Base-by-base conservation (phyloP, 2,329 filamentous ascomycete genomes). In the Scortechinia acanthostroma region DNA sequence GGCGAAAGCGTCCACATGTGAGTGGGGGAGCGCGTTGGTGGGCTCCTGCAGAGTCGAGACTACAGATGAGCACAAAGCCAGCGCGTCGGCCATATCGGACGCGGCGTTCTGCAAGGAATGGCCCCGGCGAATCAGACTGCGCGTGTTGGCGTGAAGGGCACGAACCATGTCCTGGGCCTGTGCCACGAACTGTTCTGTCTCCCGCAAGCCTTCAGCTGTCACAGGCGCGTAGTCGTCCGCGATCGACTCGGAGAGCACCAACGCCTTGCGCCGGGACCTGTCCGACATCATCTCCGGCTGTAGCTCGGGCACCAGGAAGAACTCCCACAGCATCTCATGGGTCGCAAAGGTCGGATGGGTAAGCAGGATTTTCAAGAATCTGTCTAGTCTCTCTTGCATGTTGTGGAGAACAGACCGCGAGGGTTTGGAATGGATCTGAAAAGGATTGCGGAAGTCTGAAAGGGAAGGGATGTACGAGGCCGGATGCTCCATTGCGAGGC, bases 321-420 rank as follows among this genome's bases (percentile, higher is more conserved):
- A 98, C 56, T 98, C 93, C 94, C 93, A 98, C 2, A 98, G 75
- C 76, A 97, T 89, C 66, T 98, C 93, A 58, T 98, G 94, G 1
- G 88, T 95, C 0, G 89, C 79, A 58, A 98, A 96, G 0, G 93
- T 97, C 3, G 91, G 86, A 57, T 98, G 93, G 5, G 79, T 74
- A 21, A 98, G 74, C 50, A 98, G 75, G 16, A 90, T 88, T 52
- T 88, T 88, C 53, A 98, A 68, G 55, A 97, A 96, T 53, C 81
- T 85, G 62, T 98, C 89, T 17, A 95, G 80, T 15, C 86, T 81
- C 40, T 89, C 69, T 59, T 98, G 94, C 44, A 91, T 85, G 54
- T 97, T 90, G 50, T 90, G 85, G 30, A 98, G 69, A 3, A 95
- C 78, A 0, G 91, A 83, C 42, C 91, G 76, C 3, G 91, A 95